These are phyloP conservation scores for Hyaloscypha bicolor DNA, from an alignment of 495 filamentous ascomycete species.

Conservation along the genomic window DNA sequence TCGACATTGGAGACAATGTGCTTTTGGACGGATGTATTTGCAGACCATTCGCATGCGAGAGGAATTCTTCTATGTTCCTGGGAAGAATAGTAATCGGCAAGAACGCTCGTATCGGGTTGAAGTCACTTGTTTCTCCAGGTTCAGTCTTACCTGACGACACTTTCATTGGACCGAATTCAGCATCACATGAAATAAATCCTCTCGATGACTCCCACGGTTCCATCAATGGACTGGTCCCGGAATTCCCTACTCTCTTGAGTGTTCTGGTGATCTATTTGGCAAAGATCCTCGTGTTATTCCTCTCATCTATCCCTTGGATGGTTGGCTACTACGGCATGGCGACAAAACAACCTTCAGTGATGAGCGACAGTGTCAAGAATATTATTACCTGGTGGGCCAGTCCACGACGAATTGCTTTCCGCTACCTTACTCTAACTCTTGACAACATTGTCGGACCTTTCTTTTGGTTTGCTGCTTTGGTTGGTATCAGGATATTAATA, in stretches of 20 bases:
- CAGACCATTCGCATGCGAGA: constrained; percentile 48
- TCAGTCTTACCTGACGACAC: constrained; percentile 40
- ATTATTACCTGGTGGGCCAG: constrained; percentile 44
- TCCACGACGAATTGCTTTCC: constrained; percentile 39
- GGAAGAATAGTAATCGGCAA: constrained; percentile 43
- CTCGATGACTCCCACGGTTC: constrained; percentile 39
- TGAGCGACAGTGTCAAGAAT: constrained; percentile 32
- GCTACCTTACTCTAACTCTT: constrained; percentile 41
- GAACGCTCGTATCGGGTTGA: constrained; percentile 40
- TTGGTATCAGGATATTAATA: constrained; percentile 20
- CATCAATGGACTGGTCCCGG: constrained; percentile 39
- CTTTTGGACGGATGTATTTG: constrained; percentile 39
- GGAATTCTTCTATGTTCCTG: constrained; percentile 49
- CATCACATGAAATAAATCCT: constrained; percentile 42
- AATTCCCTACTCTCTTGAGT: constrained; percentile 10
- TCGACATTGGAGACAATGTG: constrained; percentile 45
- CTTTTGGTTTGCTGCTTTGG: constrained; percentile 38
- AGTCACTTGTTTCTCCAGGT: constrained; percentile 46
- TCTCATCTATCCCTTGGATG: constrained; percentile 43
- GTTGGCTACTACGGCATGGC: constrained; percentile 44
- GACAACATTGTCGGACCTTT: constrained; percentile 39
- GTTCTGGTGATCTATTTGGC: constrained; percentile 38
- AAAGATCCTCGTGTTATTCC: constrained; percentile 31
- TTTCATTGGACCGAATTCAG: constrained; percentile 50
- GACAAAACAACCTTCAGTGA: constrained; percentile 18